Evolutionary conservation across 2,329 filamentous ascomycete genomes (phyloP).

Genomic region (Aspergillus cejpii): DNA sequence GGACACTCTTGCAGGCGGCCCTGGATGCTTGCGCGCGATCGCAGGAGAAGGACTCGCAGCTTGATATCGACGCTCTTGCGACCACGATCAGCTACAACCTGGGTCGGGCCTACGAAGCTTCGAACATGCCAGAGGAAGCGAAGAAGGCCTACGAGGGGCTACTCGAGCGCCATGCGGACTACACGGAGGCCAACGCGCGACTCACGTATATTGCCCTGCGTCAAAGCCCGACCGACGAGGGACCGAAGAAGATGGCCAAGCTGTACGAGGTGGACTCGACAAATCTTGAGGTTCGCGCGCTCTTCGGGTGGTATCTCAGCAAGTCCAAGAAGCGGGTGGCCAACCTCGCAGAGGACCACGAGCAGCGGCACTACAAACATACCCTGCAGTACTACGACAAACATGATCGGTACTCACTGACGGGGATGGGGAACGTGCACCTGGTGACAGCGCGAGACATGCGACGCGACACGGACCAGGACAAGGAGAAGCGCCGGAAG

Average conservation of each 20-base stretch:
- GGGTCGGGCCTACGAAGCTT: conserved; percentile 83
- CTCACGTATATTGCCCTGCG: conserved; percentile 84
- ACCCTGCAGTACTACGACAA: conserved; percentile 92
- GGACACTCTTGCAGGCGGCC: conserved; percentile 86
- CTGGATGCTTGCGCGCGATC: conserved; percentile 79
- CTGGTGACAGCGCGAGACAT: conserved; percentile 85
- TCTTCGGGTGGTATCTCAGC: conserved; percentile 94
- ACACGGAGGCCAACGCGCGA: conserved; percentile 82
- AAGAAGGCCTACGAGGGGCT: conserved; percentile 82
- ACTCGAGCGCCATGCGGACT: conserved; percentile 77
- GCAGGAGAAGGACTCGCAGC: conserved; percentile 63
- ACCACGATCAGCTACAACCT: conserved; percentile 97
- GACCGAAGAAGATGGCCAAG: conserved; percentile 75
- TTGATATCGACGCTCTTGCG: conserved; percentile 84
- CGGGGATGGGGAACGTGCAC: conserved; percentile 96
- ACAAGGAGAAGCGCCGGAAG: conserved; percentile 83
- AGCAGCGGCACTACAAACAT: conserved; percentile 93
- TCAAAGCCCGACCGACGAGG: conserved; percentile 73
- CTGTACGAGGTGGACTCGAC: conserved; percentile 76
- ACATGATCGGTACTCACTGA: conserved; percentile 93
- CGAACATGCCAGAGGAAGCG: conserved; percentile 72
- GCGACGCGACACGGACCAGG: conserved; percentile 79
- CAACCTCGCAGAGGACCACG: conserved; percentile 80
- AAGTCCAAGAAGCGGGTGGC: conserved; percentile 75
- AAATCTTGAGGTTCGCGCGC: conserved; percentile 82